Evolutionary conservation across 2,329 filamentous ascomycete species (phyloP).

Genomic region (Malbranchea zuffiana): DNA sequence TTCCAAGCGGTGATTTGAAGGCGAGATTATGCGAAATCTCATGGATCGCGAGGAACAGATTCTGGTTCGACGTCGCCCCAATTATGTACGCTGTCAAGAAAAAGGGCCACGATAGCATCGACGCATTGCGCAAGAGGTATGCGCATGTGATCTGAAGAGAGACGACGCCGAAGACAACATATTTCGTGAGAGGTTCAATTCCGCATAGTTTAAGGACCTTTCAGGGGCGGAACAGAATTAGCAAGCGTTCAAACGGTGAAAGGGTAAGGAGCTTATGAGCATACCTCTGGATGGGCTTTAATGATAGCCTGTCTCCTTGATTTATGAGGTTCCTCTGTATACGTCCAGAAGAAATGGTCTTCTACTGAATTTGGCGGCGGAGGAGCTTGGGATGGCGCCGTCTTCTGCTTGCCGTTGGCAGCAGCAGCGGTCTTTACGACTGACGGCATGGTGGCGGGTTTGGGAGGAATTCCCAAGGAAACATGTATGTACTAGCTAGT

Average conservation of each 20-base stretch:
- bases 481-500: no score
- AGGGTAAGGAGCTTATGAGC: conserved; percentile 13
- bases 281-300: conserved; percentile 90
- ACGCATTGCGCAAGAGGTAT: conserved; percentile 61
- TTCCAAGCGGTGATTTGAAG: conserved; percentile 68
- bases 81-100: conserved; percentile 80
- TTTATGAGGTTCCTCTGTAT: conserved; percentile 93
- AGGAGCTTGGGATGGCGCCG: conserved; percentile 16
- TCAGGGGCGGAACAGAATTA: conserved; percentile 8
- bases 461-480: no score
- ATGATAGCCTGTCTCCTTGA: conserved; percentile 88
- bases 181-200: conserved; percentile 91
- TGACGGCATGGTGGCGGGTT: conserved; percentile 15
- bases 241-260: neutral
- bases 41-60: conserved; percentile 95
- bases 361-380: conserved; percentile 27
- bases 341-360: conserved; percentile 90
- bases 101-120: conserved; percentile 75
- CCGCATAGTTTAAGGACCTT: conserved; percentile 95
- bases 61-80: conserved; percentile 94
- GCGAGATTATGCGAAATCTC: conserved; percentile 98
- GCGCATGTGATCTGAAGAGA: conserved; percentile 68
- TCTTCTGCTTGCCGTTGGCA: neutral
- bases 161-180: conserved; percentile 75
- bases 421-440: neutral